Evolutionary conservation across 2,329 filamentous ascomycete species (phyloP).

Genomic region (Diaporthe nobilis): DNA sequence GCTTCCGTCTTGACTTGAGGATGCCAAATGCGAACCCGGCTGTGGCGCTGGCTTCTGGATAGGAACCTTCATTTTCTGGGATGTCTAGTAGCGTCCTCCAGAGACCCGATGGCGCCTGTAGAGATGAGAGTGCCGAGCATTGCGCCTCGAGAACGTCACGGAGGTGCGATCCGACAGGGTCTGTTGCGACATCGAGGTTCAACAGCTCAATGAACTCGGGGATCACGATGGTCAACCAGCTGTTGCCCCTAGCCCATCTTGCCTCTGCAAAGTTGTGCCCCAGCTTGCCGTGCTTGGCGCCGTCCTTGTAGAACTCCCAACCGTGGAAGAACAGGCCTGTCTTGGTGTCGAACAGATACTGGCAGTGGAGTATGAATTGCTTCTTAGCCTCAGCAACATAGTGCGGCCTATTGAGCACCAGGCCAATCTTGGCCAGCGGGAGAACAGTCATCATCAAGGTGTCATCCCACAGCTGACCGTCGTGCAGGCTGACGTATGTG

Average conservation of each 20-base stretch:
- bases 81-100: conserved; percentile 84
- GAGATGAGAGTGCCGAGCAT: conserved; percentile 71
- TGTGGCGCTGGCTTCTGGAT: conserved; percentile 82
- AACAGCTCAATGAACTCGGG: conserved; percentile 85
- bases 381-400: conserved; percentile 84
- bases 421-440: conserved; percentile 84
- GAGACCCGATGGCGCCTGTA: conserved; percentile 74
- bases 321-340: conserved; percentile 86
- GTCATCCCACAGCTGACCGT: conserved; percentile 86
- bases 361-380: conserved; percentile 83
- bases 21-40: conserved; percentile 87
- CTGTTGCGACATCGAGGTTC: conserved; percentile 69
- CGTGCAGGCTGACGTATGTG: conserved; percentile 79
- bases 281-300: conserved; percentile 61
- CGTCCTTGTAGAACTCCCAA: conserved; percentile 73
- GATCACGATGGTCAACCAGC: conserved; percentile 87
- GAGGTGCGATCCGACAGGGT: conserved; percentile 73
- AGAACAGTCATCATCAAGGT: conserved; percentile 91
- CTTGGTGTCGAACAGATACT: conserved; percentile 81
- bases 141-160: conserved; percentile 77
- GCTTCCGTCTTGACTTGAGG: conserved; percentile 78
- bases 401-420: conserved; percentile 76
- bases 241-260: conserved; percentile 73
- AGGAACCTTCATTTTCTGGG: conserved; percentile 76
- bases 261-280: conserved; percentile 74